Evolutionary conservation across 2,329 filamentous ascomycete species (phyloP), one percentile per base, ranked within the genome.

Genomic region (Calonectria pteridis): DNA sequence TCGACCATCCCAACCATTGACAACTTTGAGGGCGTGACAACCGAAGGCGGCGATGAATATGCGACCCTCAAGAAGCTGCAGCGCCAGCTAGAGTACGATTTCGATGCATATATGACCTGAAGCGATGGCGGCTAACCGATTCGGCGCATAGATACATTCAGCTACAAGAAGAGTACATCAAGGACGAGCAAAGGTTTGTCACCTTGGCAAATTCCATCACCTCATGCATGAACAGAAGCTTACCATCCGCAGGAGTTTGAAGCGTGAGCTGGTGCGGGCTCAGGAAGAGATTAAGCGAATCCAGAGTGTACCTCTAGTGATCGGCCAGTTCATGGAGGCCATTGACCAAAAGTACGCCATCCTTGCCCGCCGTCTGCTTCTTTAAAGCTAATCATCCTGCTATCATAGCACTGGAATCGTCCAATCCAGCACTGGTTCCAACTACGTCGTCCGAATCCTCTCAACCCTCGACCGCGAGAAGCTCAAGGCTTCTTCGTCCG

Each of bases 201-300:
- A 49, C 68, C 46, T 11, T 33, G 6, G 23, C 16, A 55, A 10
- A 2, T 13, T 26, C 6, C 1, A n/a, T 26, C 6, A 20, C 0
- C 9, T 4, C 13, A 18, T 11, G 18, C 11, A 16, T 49, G 10
- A 9, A 29, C 64, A 6, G 63, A 76, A 82, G 51, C 73, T 80
- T 82, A 82, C 64, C 59, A 4, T 63, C 16, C 74, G 53, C 79
- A 95, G 95, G 88, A 98, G 95, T 87, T 87, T 99, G 85, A 99
- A 99, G 90, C 93, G 97, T 80, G 97, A 99, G 89, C 91, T 99
- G 66, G 96, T 99, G 69, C 93, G 97, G 80, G 97, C 97, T 80
- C 97, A 99, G 85, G 97, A 99, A 86, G 97, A 99, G 88, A 99
- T 99, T 88, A 99, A 99, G 90, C 93, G 97, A 78, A 99, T 99